Percentiles rank a stretch among this genome's conserved stretches.
These are phyloP conservation scores for Endoconidiophora laricicola DNA, from an alignment of 2,329 filamentous ascomycete genomes.

Conservation along the genomic window DNA sequence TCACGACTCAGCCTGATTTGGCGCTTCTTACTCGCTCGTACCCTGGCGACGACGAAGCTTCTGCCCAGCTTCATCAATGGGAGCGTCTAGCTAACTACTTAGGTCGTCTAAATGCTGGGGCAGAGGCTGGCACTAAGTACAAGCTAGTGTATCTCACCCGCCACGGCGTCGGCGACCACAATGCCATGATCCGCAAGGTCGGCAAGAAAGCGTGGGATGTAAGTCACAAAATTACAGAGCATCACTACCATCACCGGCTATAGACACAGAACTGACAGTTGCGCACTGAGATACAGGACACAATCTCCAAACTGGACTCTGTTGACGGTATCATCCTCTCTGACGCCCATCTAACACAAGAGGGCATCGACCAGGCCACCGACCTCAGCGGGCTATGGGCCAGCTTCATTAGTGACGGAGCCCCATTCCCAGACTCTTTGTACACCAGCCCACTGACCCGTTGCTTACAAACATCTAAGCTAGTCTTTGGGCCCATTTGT, in stretches of 20 bases:
- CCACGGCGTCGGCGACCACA: conserved; percentile 37
- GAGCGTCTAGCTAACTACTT: conserved; percentile 32
- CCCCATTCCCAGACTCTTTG: conserved; percentile 35
- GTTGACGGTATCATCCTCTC: conserved; percentile 24
- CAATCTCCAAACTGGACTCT: conserved; percentile 25
- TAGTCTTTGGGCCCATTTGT: conserved; percentile 31
- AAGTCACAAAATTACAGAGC: conserved; percentile 11
- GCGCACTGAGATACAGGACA: conserved; percentile 15
- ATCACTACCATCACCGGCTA: neutral
- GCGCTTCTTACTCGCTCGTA: conserved; percentile 36
- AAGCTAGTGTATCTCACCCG: conserved; percentile 37
- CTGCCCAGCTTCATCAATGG: conserved; percentile 30
- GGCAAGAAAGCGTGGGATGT: conserved; percentile 40
- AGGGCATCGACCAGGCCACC: conserved; percentile 35
- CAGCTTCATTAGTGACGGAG: conserved; percentile 26
- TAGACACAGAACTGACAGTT: neutral
- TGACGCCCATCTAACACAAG: conserved; percentile 32
- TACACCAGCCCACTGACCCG: conserved; percentile 43
- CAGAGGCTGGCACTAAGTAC: conserved; percentile 29
- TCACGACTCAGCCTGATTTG: conserved; percentile 31
- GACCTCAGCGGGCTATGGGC: conserved; percentile 36
- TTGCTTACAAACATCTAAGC: conserved; percentile 38
- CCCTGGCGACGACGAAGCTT: conserved; percentile 13
- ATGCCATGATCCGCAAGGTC: conserved; percentile 35
- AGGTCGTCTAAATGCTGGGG: conserved; percentile 26